Evolutionary conservation across 331 rosid species (phyloP).

Genomic region (Acacia pycnantha): DNA sequence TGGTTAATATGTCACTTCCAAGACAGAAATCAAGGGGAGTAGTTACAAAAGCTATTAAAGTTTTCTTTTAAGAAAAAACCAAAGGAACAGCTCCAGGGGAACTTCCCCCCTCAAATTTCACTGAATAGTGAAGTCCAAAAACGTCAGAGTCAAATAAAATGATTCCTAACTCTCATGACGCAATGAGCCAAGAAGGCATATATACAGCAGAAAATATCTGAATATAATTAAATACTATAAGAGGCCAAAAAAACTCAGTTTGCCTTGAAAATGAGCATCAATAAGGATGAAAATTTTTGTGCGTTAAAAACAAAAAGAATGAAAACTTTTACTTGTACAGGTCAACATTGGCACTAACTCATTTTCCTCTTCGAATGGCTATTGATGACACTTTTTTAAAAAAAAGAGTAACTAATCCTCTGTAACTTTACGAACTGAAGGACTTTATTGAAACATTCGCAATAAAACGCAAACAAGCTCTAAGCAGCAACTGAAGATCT

Average conservation of each 20-base stretch:
- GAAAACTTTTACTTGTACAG: neutral
- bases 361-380: neutral
- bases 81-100: neutral
- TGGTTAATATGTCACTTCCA: neutral
- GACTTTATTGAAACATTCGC: neutral
- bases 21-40: neutral
- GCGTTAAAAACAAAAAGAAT: neutral
- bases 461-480: neutral
- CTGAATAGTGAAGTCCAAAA: neutral
- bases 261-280: neutral
- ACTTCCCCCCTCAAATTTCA: neutral
- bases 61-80: neutral
- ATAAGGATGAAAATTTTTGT: neutral
- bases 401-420: neutral
- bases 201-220: neutral
- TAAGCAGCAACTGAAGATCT: neutral
- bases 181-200: neutral
- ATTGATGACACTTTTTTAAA: neutral
- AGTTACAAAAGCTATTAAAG: neutral
- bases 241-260: neutral
- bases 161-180: neutral
- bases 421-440: neutral
- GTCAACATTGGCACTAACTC: neutral
- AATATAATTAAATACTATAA: neutral
- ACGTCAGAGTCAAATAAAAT: neutral